Conservation (phyloP, 2,329 filamentous ascomycete genomes). For the Colletotrichum neosansevieriae region DNA sequence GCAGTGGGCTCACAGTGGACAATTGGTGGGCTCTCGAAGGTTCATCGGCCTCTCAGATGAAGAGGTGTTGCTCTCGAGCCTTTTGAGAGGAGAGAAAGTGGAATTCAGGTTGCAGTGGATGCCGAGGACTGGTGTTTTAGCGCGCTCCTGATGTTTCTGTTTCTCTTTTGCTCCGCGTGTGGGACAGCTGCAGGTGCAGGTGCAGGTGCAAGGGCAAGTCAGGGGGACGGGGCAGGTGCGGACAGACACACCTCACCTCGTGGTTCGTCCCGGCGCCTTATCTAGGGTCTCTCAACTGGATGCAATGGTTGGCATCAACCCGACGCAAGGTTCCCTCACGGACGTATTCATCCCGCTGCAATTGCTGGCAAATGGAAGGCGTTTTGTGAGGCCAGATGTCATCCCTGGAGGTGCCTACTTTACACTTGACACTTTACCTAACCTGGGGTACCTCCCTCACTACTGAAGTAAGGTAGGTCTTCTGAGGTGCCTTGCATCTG, state of each 20-base stretch:
- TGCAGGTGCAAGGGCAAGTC: neutral
- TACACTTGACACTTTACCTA: too few species aligned
- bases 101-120: constrained; percentile 36
- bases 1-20: neutral
- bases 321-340: too few species aligned
- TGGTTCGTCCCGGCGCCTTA: constrained; percentile 2
- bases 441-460: too few species aligned
- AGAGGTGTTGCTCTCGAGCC: neutral
- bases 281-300: too few species aligned
- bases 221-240: neutral
- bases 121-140: constrained; percentile 37
- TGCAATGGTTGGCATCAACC: neutral
- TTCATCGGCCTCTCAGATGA: constrained; percentile 5
- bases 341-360: too few species aligned
- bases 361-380: too few species aligned
- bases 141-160: constrained; percentile 35
- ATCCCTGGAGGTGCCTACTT: too few species aligned
- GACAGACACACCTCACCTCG: constrained; percentile 16
- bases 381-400: too few species aligned
- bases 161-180: constrained; percentile 29
- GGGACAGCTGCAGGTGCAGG: constrained; percentile 28
- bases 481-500: too few species aligned
- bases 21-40: constrained; percentile 7
- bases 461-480: too few species aligned
- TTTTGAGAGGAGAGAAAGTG: constrained; percentile 30